phyloP scores from a whole-genome alignment of 2,329 filamentous ascomycete genomes.

The Alternaria sp. region DNA sequence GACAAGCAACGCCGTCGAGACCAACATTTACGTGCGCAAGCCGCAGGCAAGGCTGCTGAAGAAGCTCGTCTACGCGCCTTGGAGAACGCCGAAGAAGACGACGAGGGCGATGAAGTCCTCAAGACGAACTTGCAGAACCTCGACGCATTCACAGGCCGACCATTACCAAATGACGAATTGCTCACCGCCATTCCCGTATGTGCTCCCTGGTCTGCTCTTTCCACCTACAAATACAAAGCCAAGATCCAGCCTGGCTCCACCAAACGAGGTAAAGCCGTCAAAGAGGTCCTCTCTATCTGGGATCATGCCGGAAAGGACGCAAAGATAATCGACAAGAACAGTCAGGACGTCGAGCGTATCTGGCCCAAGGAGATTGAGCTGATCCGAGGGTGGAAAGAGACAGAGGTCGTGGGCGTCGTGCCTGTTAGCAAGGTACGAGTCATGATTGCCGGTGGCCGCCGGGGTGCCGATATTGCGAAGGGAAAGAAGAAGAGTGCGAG shows the following conservation, averaged over 20 bases:
- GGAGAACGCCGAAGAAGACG: conserved; percentile 55
- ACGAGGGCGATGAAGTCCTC: conserved; percentile 66
- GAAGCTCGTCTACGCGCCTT: conserved; percentile 64
- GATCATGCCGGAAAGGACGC: conserved; percentile 66
- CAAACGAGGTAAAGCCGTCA: conserved; percentile 95
- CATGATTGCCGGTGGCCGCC: conserved; percentile 66
- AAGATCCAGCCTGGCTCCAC: conserved; percentile 89
- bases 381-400: conserved; percentile 79
- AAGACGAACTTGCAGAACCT: conserved; percentile 54
- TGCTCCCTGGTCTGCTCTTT: conserved; percentile 69
- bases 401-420: conserved; percentile 81
- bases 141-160: conserved; percentile 78
- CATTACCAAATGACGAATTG: conserved; percentile 83
- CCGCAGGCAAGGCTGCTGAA: conserved; percentile 79
- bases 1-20: conserved; percentile 77
- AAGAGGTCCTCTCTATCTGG: conserved; percentile 88
- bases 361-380: conserved; percentile 89
- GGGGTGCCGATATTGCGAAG: conserved; percentile 40
- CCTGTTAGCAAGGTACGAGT: conserved; percentile 82
- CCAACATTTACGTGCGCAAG: conserved; percentile 80
- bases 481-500: conserved; percentile 40
- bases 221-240: conserved; percentile 87
- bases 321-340: conserved; percentile 55
- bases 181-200: conserved; percentile 70
- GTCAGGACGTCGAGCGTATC: conserved; percentile 72